phyloP scores from a whole-genome alignment of 106 monocot genomes.

The Dendrobium nobile region DNA sequence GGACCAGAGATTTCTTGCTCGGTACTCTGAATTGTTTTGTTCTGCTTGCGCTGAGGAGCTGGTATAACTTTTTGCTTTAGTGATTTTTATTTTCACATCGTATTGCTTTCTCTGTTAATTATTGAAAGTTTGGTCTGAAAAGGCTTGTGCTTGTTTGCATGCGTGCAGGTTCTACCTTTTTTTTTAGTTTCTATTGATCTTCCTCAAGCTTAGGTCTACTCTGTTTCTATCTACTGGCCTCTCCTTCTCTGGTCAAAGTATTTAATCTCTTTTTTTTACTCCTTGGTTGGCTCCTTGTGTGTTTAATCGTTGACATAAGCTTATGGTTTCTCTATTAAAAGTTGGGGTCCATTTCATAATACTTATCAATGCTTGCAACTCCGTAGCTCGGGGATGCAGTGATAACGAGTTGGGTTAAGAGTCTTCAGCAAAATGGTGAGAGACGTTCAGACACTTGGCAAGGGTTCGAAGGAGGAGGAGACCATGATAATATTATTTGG shows the following conservation, averaged over 20 bases:
- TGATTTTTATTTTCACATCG: neutral
- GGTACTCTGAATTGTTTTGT: neutral
- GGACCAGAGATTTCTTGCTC: neutral
- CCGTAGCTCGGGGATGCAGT: neutral
- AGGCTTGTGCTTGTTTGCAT: neutral
- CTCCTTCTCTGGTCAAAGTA: neutral
- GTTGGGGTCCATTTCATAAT: neutral
- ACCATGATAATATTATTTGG: conserved; percentile 39
- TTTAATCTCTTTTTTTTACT: neutral
- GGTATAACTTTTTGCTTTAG: neutral
- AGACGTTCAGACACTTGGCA: conserved; percentile 8
- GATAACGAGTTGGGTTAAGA: neutral
- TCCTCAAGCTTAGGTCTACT: neutral
- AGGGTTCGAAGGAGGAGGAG: conserved; percentile 4
- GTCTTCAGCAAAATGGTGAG: conserved; percentile 15
- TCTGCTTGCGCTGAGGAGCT: neutral
- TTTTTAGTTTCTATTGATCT: neutral
- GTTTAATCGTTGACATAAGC: neutral
- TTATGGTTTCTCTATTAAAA: neutral
- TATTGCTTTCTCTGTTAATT: neutral
- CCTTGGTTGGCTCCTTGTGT: neutral
- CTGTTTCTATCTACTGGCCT: neutral
- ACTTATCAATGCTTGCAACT: neutral
- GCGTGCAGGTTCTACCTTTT: neutral
- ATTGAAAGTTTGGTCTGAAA: neutral